Evolutionary conservation across 495 filamentous ascomycete species (phyloP).

Genomic region (Xylaria intraflava): DNA sequence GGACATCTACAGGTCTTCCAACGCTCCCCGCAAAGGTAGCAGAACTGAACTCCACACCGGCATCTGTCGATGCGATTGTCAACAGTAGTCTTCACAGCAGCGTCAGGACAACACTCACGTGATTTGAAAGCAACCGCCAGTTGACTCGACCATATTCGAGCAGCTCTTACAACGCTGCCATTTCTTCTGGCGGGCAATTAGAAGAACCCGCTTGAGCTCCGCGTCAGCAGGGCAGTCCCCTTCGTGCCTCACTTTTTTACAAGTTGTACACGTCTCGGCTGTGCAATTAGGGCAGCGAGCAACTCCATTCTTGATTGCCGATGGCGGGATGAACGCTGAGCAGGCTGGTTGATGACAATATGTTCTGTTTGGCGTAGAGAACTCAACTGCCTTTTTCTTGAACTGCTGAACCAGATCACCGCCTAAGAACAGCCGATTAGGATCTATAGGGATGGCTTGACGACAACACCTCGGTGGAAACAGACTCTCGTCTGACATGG

Average conservation of each 20-base stretch:
- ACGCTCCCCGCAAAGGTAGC: constrained; percentile 45
- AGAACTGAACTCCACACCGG: constrained; percentile 49
- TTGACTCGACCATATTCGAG: constrained; percentile 61
- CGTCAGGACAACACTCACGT: constrained; percentile 39
- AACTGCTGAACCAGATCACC: constrained; percentile 25
- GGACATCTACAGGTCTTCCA: constrained; percentile 49
- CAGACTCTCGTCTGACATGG: constrained; percentile 40
- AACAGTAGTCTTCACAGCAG: not conserved
- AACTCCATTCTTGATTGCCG: constrained; percentile 25
- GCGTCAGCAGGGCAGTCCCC: constrained; percentile 65
- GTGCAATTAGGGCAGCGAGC: constrained; percentile 41
- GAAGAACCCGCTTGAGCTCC: constrained; percentile 53
- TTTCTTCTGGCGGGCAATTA: constrained; percentile 57
- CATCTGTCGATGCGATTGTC: constrained; percentile 31
- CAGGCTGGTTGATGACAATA: constrained; percentile 44
- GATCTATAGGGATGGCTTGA: constrained; percentile 30
- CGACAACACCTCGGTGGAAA: constrained; percentile 50
- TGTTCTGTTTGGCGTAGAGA: constrained; percentile 35
- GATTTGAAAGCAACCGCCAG: constrained; percentile 76
- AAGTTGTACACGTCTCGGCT: constrained; percentile 37
- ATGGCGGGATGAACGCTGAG: constrained; percentile 38
- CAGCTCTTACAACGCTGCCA: constrained; percentile 73
- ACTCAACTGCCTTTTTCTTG: constrained; percentile 39
- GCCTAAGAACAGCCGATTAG: constrained; percentile 26
- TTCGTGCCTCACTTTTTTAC: constrained; percentile 39